These are phyloP conservation scores for Globisporangium megalacanthum DNA, from an alignment of 352 stramenopile species.

Conservation along the genomic window DNA sequence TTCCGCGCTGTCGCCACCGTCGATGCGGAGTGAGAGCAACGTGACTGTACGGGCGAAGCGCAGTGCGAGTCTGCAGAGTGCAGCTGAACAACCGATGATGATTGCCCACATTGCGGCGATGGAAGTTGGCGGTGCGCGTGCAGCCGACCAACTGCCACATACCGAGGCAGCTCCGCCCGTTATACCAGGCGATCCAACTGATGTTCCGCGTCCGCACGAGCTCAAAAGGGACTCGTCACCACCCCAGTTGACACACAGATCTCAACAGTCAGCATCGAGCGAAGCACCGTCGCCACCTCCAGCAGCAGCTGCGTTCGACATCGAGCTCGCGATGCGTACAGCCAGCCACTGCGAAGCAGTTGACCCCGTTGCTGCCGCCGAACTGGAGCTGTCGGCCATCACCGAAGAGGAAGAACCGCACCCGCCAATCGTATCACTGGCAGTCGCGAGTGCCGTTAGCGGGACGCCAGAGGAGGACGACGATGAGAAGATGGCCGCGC, in stretches of 20 bases:
- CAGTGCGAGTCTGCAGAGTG: background rate
- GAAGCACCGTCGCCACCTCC: background rate
- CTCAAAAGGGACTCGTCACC: too few relatives aligned
- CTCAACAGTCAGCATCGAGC: too few relatives aligned
- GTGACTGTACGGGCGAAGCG: constrained; percentile 9
- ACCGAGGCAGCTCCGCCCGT: background rate
- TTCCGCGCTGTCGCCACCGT: constrained; percentile 3
- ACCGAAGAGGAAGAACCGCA: background rate
- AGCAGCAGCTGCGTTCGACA: background rate
- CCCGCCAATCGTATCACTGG: background rate
- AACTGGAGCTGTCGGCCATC: background rate
- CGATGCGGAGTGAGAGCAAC: constrained; percentile 8
- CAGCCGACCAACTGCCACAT: background rate
- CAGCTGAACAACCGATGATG: background rate
- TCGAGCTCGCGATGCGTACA: background rate
- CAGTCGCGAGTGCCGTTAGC: background rate
- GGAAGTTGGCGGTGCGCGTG: background rate
- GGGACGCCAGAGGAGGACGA: background rate
- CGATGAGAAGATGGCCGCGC: background rate
- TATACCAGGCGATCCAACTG: background rate
- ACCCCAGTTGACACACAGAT: too few relatives aligned
- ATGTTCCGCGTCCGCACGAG: too few relatives aligned
- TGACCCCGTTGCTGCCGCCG: background rate
- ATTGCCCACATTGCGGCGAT: background rate
- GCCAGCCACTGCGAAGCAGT: background rate